These are phyloP conservation scores for Comarum palustre DNA, from an alignment of 306 rosid genomes.

Conservation along the genomic window DNA sequence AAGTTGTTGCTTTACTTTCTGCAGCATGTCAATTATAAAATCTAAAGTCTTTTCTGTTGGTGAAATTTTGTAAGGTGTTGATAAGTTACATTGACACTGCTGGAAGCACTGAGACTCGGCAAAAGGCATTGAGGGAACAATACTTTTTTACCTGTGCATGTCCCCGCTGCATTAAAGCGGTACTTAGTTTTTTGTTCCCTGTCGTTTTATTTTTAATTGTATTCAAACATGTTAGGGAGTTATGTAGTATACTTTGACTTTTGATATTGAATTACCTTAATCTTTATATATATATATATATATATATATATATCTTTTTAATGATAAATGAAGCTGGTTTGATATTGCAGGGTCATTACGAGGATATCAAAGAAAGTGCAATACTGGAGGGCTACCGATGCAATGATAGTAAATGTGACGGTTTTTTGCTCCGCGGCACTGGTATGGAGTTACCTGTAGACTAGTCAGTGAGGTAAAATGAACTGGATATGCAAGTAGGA, in stretches of 20 bases:
- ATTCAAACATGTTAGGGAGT: slow-evolving; percentile 2
- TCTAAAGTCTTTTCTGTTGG: slow-evolving; percentile 24
- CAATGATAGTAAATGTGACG: slow-evolving; percentile 59
- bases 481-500: background rate
- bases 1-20: background rate
- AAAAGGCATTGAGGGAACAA: slow-evolving; percentile 76
- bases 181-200: slow-evolving; percentile 24
- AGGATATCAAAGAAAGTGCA: slow-evolving; percentile 73
- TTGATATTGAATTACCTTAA: slow-evolving; percentile 14
- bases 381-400: slow-evolving; percentile 82
- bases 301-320: background rate
- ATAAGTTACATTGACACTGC: slow-evolving; percentile 91
- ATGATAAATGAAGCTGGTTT: slow-evolving; percentile 37
- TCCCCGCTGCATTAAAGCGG: slow-evolving; percentile 67
- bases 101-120: slow-evolving; percentile 82
- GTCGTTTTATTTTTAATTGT: slow-evolving; percentile 17
- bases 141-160: slow-evolving; percentile 75
- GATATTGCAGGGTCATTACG: slow-evolving; percentile 60
- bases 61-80: slow-evolving; percentile 47
- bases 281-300: background rate
- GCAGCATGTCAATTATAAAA: slow-evolving; percentile 4
- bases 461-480: background rate
- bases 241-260: background rate
- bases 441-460: slow-evolving; percentile 47
- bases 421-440: slow-evolving; percentile 69